Evolutionary conservation across 441 rosid genomes (phyloP).

Genomic region (Croton setiger): DNA sequence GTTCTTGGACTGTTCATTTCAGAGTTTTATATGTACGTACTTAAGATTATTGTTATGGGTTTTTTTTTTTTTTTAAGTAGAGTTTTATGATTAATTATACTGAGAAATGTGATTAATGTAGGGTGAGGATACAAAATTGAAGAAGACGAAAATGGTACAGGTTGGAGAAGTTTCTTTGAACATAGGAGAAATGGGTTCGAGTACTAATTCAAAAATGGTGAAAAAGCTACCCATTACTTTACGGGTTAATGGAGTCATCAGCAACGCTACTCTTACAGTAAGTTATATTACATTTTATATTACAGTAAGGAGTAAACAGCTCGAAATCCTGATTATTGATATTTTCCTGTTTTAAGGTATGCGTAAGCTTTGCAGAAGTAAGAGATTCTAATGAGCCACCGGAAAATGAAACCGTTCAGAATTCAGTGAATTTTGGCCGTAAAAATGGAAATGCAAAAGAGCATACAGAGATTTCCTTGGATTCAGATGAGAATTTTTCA

Average conservation of each 20-base stretch:
- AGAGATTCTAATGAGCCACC: slow-evolving; percentile 18
- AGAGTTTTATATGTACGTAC: slow-evolving; percentile 32
- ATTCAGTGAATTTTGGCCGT: slow-evolving; percentile 16
- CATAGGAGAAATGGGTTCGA: slow-evolving; percentile 32
- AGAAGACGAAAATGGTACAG: slow-evolving; percentile 21
- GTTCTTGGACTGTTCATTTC: slow-evolving; percentile 36
- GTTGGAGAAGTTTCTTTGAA: slow-evolving; percentile 32
- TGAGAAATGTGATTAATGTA: too few species aligned
- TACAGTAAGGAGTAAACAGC: too few species aligned
- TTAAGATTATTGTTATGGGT: background rate
- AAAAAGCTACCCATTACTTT: slow-evolving; percentile 34
- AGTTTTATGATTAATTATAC: background rate
- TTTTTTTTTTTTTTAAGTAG: background rate
- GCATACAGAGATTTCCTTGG: slow-evolving; percentile 3
- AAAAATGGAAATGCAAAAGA: slow-evolving; percentile 20
- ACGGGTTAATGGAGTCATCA: slow-evolving; percentile 20
- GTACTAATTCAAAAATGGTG: slow-evolving; percentile 23
- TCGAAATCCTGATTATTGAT: too few species aligned
- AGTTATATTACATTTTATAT: background rate
- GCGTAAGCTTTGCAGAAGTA: slow-evolving; percentile 33
- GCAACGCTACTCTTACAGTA: slow-evolving; percentile 37
- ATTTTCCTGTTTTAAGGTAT: slow-evolving; percentile 11
- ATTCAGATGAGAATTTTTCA: too few species aligned
- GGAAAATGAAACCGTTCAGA: slow-evolving; percentile 10
- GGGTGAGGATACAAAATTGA: slow-evolving; percentile 29